Evolutionary conservation across 257 asterid genomes (phyloP).

Genomic region (Nicotiana otophora): DNA sequence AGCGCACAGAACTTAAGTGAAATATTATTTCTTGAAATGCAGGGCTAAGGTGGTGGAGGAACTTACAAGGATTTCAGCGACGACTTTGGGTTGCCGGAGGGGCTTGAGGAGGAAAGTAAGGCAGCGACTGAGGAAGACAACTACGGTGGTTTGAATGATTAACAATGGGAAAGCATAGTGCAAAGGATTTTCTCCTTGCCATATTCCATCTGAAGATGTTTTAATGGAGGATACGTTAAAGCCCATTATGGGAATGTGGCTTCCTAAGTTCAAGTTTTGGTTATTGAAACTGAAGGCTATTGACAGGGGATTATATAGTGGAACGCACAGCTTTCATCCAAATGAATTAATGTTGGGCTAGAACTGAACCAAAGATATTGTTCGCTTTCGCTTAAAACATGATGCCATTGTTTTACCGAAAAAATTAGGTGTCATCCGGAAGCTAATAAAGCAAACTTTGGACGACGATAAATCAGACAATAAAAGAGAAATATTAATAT

Average conservation of each 20-base stretch:
- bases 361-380: too few relatives aligned
- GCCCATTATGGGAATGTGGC: constrained; percentile 8
- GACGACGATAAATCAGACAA: too few relatives aligned
- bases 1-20: too few relatives aligned
- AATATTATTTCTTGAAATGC: too few relatives aligned
- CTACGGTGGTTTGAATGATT: constrained; percentile 44
- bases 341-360: too few relatives aligned
- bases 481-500: too few relatives aligned
- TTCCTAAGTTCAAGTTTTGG: background rate
- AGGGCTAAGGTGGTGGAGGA: too few relatives aligned
- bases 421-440: too few relatives aligned
- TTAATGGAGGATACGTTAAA: constrained; percentile 33
- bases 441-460: too few relatives aligned
- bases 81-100: constrained; percentile 56
- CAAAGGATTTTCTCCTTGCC: constrained; percentile 57
- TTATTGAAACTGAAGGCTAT: background rate
- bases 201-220: constrained; percentile 47
- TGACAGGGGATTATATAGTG: background rate
- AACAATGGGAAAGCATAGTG: constrained; percentile 51
- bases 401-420: too few relatives aligned
- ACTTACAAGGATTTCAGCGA: constrained; percentile 52
- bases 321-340: background rate
- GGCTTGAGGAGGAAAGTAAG: constrained; percentile 54
- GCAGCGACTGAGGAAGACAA: constrained; percentile 35
- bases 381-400: too few relatives aligned